These are phyloP conservation scores for Microbotryomycetes sp. DNA, from an alignment of 1,284 basidiomycete species.

Conservation along the genomic window DNA sequence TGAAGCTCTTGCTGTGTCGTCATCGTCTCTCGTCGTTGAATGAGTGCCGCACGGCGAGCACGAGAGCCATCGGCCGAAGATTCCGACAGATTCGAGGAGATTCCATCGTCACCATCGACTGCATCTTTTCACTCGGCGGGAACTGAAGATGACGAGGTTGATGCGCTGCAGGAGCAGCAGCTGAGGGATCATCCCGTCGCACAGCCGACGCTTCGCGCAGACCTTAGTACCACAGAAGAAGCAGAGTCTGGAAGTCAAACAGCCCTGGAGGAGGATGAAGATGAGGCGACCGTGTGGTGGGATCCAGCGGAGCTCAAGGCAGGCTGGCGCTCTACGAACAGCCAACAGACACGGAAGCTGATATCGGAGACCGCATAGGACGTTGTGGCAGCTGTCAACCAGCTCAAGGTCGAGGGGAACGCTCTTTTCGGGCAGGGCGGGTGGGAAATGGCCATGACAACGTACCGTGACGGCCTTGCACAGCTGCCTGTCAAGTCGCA, in stretches of 20 bases:
- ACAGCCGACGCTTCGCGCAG: too few relatives aligned
- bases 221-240: too few relatives aligned
- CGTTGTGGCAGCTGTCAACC: slow-evolving; percentile 4
- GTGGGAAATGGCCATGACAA: slow-evolving; percentile 20
- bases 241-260: neutral
- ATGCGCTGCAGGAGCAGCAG: neutral
- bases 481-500: slow-evolving; percentile 18
- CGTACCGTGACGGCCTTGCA: slow-evolving; percentile 20
- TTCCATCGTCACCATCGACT: neutral
- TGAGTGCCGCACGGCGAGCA: too few relatives aligned
- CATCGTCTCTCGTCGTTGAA: too few relatives aligned
- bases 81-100: neutral
- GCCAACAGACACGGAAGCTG: neutral
- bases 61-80: too few relatives aligned
- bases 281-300: neutral
- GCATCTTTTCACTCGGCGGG: neutral
- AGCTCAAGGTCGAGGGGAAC: slow-evolving; percentile 21
- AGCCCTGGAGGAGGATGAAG: neutral
- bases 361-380: slow-evolving; percentile 10
- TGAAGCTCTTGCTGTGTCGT: too few relatives aligned
- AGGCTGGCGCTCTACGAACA: neutral
- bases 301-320: neutral
- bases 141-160: neutral
- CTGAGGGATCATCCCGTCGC: too few relatives aligned
- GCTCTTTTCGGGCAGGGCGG: slow-evolving; percentile 18